Percentiles rank a stretch among this genome's conserved stretches.
phyloP scores from a whole-genome alignment of 495 filamentous ascomycete genomes.

The Echria macrotheca region DNA sequence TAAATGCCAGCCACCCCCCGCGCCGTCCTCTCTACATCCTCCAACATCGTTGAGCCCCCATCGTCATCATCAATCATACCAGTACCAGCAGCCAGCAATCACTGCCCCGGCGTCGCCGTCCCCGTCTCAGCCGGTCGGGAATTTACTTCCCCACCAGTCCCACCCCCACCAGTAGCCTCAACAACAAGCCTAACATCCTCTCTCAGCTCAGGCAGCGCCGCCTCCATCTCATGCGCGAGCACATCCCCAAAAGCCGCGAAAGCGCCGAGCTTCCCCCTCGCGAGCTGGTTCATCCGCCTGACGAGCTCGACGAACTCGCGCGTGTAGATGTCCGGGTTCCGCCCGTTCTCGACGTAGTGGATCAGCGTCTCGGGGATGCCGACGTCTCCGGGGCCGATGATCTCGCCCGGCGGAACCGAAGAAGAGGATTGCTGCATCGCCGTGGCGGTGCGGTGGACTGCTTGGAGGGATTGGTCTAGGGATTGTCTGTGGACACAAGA shows the following conservation, averaged over 20 bases:
- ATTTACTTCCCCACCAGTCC: too few relatives aligned
- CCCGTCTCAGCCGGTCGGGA: too few relatives aligned
- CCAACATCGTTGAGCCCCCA: too few relatives aligned
- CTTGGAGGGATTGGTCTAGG: slow-evolving; percentile 22
- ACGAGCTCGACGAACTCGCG: slow-evolving; percentile 93
- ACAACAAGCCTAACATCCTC: slow-evolving; percentile 65
- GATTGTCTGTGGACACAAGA: slow-evolving; percentile 31
- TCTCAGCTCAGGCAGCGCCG: slow-evolving; percentile 68
- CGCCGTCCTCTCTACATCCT: too few relatives aligned
- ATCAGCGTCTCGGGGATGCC: slow-evolving; percentile 82
- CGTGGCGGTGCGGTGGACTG: slow-evolving; percentile 42
- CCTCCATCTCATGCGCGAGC: slow-evolving; percentile 71
- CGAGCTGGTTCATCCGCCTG: slow-evolving; percentile 73
- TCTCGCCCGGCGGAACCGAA: too few relatives aligned
- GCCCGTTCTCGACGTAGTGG: slow-evolving; percentile 83
- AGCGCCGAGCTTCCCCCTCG: slow-evolving; percentile 78
- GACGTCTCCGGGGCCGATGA: too few relatives aligned
- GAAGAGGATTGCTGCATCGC: slow-evolving; percentile 56
- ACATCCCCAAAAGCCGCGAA: slow-evolving; percentile 77
- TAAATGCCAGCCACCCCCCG: too few relatives aligned
- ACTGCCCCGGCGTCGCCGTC: background rate
- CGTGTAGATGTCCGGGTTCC: slow-evolving; percentile 98
- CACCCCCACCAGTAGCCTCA: slow-evolving; percentile 31
- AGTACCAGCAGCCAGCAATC: background rate
- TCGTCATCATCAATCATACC: too few relatives aligned